Evolutionary conservation across 1,284 basidiomycete genomes (phyloP), one percentile per base, ranked within the genome.

Genomic region (Lentinula novae-zelandiae): DNA sequence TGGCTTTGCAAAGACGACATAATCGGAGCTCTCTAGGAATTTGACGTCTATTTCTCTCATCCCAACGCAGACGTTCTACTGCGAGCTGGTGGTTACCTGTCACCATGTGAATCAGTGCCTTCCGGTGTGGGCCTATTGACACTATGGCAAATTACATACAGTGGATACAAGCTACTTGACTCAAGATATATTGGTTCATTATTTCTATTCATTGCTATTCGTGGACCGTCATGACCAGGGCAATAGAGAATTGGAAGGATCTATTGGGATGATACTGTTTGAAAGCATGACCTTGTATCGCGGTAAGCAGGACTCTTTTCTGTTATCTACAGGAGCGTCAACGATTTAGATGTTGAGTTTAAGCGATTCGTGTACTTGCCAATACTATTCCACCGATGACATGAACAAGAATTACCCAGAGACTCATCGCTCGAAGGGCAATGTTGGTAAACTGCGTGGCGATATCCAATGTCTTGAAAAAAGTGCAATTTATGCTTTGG

Each of bases 401-500:
- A 60, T 15, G 52, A 54, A 27, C 60, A 61, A n/a, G 44, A n/a
- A 34, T 55, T 55, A n/a, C 53, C 36, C 38, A 15, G 1, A 2
- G 46, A 50, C n/a, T 56, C 60, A 12, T 56, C 46, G 3, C 54
- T 34, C 3, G 46, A 31, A 31, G 60, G 60, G 22, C 60, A 61
- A 40, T 61, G 60, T 13, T 61, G 53, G 22, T 56, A 61, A 20
- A 33, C 9, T 3, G 52, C n/a, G 31, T 86, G 84, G 65, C 80
- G 76, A 67, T 85, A 86, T 22, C 82, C 83, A 48, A 86, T 85
- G 64, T 84, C 79, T 62, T 81, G 75, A 72, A 90, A 89, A 73
- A 87, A 89, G 67, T 90, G 86, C 55, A 91, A 82, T 71, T 87
- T 80, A 58, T 82, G 77, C 64, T 82, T 84, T 34, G 75, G 75